These are phyloP conservation scores for Quercus mongolica DNA, from an alignment of 306 rosid species.

Conservation along the genomic window DNA sequence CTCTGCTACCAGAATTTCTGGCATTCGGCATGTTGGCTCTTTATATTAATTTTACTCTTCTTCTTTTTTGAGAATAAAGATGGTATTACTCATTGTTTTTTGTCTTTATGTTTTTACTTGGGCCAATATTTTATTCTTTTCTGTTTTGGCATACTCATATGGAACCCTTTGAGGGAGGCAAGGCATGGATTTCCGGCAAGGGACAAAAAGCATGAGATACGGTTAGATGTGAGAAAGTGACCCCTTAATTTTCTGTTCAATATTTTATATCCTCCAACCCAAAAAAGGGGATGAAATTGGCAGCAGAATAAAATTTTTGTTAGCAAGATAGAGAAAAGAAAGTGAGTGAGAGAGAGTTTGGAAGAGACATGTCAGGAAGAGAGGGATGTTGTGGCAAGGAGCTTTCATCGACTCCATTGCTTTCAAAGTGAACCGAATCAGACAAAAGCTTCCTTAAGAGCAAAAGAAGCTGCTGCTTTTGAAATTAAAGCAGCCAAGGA, in stretches of 20 bases:
- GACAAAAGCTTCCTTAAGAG: slow-evolving; percentile 74
- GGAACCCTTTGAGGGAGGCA: slow-evolving; percentile 76
- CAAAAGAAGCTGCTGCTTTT: slow-evolving; percentile 73
- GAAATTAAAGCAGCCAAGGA: slow-evolving; percentile 65
- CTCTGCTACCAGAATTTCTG: slow-evolving; percentile 31
- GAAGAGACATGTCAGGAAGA: slow-evolving; percentile 46
- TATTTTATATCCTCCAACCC: slow-evolving; percentile 31
- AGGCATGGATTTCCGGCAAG: slow-evolving; percentile 80
- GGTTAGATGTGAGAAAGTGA: slow-evolving; percentile 61
- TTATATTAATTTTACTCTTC: not conserved
- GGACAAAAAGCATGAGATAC: slow-evolving; percentile 80
- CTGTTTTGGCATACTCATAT: slow-evolving; percentile 35
- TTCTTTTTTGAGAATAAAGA: not conserved
- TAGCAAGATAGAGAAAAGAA: not conserved
- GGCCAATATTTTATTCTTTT: slow-evolving; percentile 42
- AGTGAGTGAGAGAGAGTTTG: slow-evolving; percentile 1
- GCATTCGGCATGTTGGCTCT: slow-evolving; percentile 21
- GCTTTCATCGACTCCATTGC: slow-evolving; percentile 67
- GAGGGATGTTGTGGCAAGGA: slow-evolving; percentile 31
- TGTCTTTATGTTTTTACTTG: slow-evolving; percentile 33
- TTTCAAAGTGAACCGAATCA: slow-evolving; percentile 78
- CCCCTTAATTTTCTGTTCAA: slow-evolving; percentile 18
- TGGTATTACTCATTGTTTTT: slow-evolving; percentile 19
- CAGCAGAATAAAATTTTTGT: slow-evolving; percentile 29
- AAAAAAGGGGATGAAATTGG: slow-evolving; percentile 30